Evolutionary conservation across 2,329 filamentous ascomycete species (phyloP).

Genomic region (Diaporthe eres): DNA sequence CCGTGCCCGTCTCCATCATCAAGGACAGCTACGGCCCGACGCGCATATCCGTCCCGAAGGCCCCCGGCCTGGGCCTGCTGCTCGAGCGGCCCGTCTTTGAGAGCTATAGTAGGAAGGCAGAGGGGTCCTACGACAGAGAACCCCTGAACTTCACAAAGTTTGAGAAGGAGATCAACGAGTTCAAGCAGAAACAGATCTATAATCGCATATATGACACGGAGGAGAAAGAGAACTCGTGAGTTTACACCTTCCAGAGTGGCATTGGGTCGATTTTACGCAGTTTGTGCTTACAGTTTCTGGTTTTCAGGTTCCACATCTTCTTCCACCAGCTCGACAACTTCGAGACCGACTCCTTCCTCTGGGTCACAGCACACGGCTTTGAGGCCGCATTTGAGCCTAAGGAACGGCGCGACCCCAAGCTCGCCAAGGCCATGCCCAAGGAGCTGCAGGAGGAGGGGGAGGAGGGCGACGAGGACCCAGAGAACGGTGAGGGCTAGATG

Average conservation of each 20-base stretch:
- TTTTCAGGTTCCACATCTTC: conserved; percentile 78
- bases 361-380: conserved; percentile 79
- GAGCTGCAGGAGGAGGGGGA: conserved; percentile 61
- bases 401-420: conserved; percentile 54
- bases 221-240: conserved; percentile 88
- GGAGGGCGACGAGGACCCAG: conserved; percentile 65
- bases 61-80: conserved; percentile 87
- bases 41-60: conserved; percentile 92
- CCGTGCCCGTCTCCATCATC: conserved; percentile 80
- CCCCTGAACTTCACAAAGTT: conserved; percentile 85
- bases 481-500: conserved; percentile 58
- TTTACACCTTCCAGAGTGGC: conserved; percentile 45
- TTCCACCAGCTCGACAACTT: conserved; percentile 86
- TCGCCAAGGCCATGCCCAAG: conserved; percentile 48
- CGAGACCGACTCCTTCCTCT: conserved; percentile 79
- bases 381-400: conserved; percentile 67
- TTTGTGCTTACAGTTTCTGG: conserved; percentile 3
- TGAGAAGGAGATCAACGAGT: conserved; percentile 84
- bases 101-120: conserved; percentile 84
- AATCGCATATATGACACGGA: conserved; percentile 91
- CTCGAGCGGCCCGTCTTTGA: conserved; percentile 94
- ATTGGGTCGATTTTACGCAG: not conserved
- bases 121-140: conserved; percentile 73
- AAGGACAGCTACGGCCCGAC: conserved; percentile 78
- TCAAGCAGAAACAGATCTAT: conserved; percentile 95